Base-by-base conservation (phyloP, 768 basidiomycete genomes). In the Rhizopogon sp. region DNA sequence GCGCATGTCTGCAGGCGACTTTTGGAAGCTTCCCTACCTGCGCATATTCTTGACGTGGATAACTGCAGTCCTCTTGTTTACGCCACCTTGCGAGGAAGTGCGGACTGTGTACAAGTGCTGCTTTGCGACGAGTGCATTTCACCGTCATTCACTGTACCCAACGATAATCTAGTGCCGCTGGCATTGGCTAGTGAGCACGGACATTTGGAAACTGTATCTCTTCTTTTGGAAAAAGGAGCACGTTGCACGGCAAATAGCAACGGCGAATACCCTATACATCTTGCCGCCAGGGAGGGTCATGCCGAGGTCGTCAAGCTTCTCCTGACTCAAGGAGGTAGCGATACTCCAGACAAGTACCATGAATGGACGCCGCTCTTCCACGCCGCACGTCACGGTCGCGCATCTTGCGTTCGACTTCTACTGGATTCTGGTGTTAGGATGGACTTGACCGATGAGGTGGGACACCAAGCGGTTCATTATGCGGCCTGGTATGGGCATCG, bases 291-390 rank as follows among this genome's bases (percentile, higher is more conserved):
- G 54, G 89, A 93, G 65, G 97, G 97, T 3, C 94, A 97, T 59
- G 80, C 80, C 7, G 82, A 85, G n/a, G 83, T 97, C 17, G 96
- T 95, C 68, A 78, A 73, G 55, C 70, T 93, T 6, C 81, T 99
- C 35, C 73, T 93, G 4, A 75, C 75, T 31, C 83, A 83, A 40
- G 87, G 83, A 47, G 92, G 85, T 39, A 92, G 86, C 84, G 93
- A 92, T 69, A 78, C 81, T 7, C 85, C 87, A 1, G 97, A 99
- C 78, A 98, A 95, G 71, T 98, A 96, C 70, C 90, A 96, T 66
- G 93, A 97, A 68, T 98, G 96, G 93, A 98, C 95, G 6, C 97
- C 97, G 25, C 78, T 98, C 43, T 93, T 95, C 65, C 95, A 98
- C 70, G 93, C 97, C 3, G 88, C 94, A 5, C 86, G 92, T 39